Evolutionary conservation across 139 green algal species (phyloP).

Genomic region (Volvox africanus): DNA sequence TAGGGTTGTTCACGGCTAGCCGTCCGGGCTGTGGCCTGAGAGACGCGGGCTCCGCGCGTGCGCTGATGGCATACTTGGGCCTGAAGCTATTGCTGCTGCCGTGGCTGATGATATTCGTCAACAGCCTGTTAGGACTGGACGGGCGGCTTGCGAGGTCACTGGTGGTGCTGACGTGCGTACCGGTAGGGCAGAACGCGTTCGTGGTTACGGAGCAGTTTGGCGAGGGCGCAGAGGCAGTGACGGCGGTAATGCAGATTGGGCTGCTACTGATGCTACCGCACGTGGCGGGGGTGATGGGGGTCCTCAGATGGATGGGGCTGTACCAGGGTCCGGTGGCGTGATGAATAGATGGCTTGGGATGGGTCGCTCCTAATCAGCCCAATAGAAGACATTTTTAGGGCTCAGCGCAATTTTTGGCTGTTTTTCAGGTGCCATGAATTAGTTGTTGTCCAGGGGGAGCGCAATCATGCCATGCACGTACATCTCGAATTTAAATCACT

Average conservation of each 20-base stretch:
- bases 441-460: too few relatives aligned
- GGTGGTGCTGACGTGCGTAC: constrained; percentile 59
- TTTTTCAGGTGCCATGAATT: too few relatives aligned
- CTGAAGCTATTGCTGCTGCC: constrained; percentile 51
- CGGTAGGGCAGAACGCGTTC: constrained; percentile 66
- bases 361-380: too few relatives aligned
- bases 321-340: constrained; percentile 13
- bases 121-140: constrained; percentile 40
- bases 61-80: constrained; percentile 20
- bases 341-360: background rate
- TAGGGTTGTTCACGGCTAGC: constrained; percentile 55
- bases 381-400: too few relatives aligned
- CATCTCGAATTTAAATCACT: too few relatives aligned
- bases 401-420: too few relatives aligned
- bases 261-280: constrained; percentile 45
- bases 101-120: constrained; percentile 54
- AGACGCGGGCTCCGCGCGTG: background rate
- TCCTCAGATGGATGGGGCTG: constrained; percentile 26
- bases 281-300: constrained; percentile 6
- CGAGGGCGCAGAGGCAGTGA: constrained; percentile 19
- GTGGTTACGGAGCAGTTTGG: constrained; percentile 58
- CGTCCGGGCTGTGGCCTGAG: constrained; percentile 11
- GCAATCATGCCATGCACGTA: too few relatives aligned
- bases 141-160: constrained; percentile 39
- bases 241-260: constrained; percentile 32